A percentile compares a stretch with the other conserved stretches of the same genome.
Evolutionary conservation across 805 yeast genomes (phyloP).

Genomic region (Clavispora asparagi): DNA sequence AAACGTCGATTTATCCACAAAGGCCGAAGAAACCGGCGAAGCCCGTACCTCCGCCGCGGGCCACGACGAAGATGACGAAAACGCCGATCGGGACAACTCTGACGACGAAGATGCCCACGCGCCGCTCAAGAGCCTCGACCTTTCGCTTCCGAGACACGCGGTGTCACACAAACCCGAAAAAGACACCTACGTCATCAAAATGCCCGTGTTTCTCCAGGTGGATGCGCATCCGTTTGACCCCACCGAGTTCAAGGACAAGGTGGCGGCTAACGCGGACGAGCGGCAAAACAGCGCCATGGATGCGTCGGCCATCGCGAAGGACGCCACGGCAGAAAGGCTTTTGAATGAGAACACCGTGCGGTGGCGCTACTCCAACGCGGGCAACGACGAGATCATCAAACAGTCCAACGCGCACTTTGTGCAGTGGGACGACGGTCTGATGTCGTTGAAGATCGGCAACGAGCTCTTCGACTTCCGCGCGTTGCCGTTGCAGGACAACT

Average conservation of each 20-base stretch:
- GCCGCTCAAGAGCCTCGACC: slow-evolving; percentile 31
- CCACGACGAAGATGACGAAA: slow-evolving; percentile 11
- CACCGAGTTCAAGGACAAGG: slow-evolving; percentile 49
- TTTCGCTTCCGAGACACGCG: slow-evolving; percentile 48
- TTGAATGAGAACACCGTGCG: slow-evolving; percentile 81
- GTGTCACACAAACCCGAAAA: slow-evolving; percentile 29
- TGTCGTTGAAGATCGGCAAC: slow-evolving; percentile 78
- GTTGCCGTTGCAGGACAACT: slow-evolving; percentile 62
- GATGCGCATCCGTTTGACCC: slow-evolving; percentile 89
- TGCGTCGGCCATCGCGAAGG: slow-evolving; percentile 43
- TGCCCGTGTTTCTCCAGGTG: slow-evolving; percentile 79
- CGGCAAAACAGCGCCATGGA: slow-evolving; percentile 24
- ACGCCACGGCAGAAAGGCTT: slow-evolving; percentile 52
- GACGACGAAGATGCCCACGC: slow-evolving; percentile 30
- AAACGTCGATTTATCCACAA: slow-evolving; percentile 12
- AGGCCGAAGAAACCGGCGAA: slow-evolving; percentile 10
- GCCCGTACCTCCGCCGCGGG: slow-evolving; percentile 25
- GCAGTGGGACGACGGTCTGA: slow-evolving; percentile 91
- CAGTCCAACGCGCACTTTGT: slow-evolving; percentile 87
- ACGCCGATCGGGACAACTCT: neutral
- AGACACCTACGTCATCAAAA: slow-evolving; percentile 46
- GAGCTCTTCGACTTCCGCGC: slow-evolving; percentile 79
- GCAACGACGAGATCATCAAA: slow-evolving; percentile 66
- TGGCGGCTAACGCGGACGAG: slow-evolving; percentile 30
- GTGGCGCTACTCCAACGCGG: slow-evolving; percentile 85